phyloP scores from a whole-genome alignment of 169 alveolate species.

The Plasmodium falciparum region DNA sequence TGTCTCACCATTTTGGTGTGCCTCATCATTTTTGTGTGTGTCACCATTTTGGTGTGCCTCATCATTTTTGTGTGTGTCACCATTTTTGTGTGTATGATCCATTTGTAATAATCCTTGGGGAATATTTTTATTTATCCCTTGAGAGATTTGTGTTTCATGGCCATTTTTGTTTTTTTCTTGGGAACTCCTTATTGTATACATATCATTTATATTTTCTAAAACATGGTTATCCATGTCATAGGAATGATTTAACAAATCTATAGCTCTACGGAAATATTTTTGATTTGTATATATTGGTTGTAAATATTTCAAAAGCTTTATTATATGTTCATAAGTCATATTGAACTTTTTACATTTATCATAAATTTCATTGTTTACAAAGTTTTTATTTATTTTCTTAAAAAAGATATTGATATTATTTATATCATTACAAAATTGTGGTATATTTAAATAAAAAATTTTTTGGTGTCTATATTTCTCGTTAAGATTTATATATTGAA shows the following conservation, averaged over 20 bases:
- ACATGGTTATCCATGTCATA: not conserved
- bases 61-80: not conserved
- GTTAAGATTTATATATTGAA: conserved; percentile 18
- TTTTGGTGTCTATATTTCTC: conserved; percentile 9
- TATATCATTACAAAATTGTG: conserved; percentile 6
- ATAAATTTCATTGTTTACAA: conserved; percentile 33
- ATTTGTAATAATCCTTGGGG: not conserved
- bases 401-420: conserved; percentile 10
- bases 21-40: not conserved
- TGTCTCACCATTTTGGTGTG: not conserved
- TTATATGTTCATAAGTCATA: conserved; percentile 15
- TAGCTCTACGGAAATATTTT: conserved; percentile 10
- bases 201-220: not conserved
- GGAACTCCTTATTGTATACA: too few relatives aligned
- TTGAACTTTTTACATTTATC: conserved; percentile 25
- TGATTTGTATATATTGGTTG: not conserved
- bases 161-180: not conserved
- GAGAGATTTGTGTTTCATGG: not conserved
- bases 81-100: not conserved
- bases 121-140: not conserved
- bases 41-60: not conserved
- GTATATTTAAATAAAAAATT: conserved; percentile 20
- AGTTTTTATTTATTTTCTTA: conserved; percentile 43
- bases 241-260: conserved; percentile 1
- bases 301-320: conserved; percentile 18